Evolutionary conservation across 768 basidiomycete genomes (phyloP).

Genomic region (Pleurotus eryngii): DNA sequence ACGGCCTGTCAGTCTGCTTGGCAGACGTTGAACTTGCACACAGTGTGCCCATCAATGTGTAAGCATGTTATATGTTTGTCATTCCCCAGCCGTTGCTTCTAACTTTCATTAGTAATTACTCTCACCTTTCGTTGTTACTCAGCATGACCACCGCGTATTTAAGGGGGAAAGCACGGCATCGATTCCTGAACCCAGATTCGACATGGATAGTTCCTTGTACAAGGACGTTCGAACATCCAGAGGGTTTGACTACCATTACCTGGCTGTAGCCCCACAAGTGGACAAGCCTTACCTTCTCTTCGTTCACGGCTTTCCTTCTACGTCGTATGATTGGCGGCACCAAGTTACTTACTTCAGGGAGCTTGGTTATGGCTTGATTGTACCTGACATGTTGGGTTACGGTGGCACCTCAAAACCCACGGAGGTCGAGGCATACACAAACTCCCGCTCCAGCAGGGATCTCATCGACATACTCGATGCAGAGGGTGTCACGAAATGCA

Average conservation of each 20-base stretch:
- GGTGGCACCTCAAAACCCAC: constrained; percentile 46
- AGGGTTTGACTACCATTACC: constrained; percentile 34
- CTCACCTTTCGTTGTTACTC: too few relatives aligned
- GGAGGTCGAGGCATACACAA: constrained; percentile 30
- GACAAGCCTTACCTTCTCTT: constrained; percentile 36
- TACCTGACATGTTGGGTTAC: constrained; percentile 51
- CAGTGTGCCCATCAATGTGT: too few relatives aligned
- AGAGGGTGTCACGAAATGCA: constrained; percentile 26
- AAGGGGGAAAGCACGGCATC: too few relatives aligned
- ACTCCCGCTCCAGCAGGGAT: constrained; percentile 32
- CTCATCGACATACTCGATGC: constrained; percentile 38
- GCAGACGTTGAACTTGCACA: too few relatives aligned
- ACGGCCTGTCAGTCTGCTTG: too few relatives aligned
- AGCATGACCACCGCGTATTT: too few relatives aligned
- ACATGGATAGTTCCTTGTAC: constrained; percentile 14
- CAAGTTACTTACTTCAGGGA: constrained; percentile 33
- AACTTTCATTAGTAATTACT: too few relatives aligned
- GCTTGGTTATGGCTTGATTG: constrained; percentile 42
- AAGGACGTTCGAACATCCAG: constrained; percentile 27
- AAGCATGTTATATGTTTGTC: too few relatives aligned
- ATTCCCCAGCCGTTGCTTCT: too few relatives aligned
- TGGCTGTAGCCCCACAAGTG: constrained; percentile 18
- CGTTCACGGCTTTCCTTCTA: constrained; percentile 40
- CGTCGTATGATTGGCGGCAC: constrained; percentile 22
- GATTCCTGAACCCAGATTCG: too few relatives aligned